Base-by-base conservation (phyloP, 2,329 filamentous ascomycete genomes). In the Neonectria hederae region DNA sequence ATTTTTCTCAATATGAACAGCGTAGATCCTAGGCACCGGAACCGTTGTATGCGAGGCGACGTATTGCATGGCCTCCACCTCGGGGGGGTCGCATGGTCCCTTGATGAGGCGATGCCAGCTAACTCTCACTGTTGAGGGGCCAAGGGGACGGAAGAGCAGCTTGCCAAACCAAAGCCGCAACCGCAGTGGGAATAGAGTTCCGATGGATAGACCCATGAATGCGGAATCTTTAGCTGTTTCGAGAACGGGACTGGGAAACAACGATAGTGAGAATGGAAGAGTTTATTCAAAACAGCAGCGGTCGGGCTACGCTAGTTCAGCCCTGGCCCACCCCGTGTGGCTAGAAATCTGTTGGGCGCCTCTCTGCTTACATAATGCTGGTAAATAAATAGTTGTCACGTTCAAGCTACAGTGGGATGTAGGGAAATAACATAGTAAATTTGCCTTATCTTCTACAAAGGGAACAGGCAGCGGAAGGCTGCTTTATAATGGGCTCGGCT, bases 11-110 rank as follows among this genome's bases (percentile, higher is more conserved):
- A 57, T 72, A 54, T 76, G 73, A 28, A 74, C 55, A 5, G 63
- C 67, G 40, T 73, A 70, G 22, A 78, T 9, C 32, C 54, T 72
- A 22, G 74, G 75, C 1, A 78, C 55, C 8, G 76, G 75, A 32
- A 77, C 67, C 3, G 54, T 57, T 30, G 75, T 76, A 53, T 76
- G 64, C 49, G 49, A 32, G 40, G 73, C 69, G 56, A 77, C 59
- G 53, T 76, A 77, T 54, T 72, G 69, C 70, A 77, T 72, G 13
- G 73, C 75, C 54, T 76, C 74, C 5, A 76, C 62, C 63, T 77
- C 74, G 1, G 70, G 55, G 5, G 72, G 74, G 19, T 67, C 58
- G 57, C 72, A 74, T 67, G 74, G 75, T 61, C 74, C 73, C 59
- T 76, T 76, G 63, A 76, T 73, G 54, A 76, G 32, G 40, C 74